Conservation (phyloP, 345 rosid genomes). For the Euclidium syriacum region DNA sequence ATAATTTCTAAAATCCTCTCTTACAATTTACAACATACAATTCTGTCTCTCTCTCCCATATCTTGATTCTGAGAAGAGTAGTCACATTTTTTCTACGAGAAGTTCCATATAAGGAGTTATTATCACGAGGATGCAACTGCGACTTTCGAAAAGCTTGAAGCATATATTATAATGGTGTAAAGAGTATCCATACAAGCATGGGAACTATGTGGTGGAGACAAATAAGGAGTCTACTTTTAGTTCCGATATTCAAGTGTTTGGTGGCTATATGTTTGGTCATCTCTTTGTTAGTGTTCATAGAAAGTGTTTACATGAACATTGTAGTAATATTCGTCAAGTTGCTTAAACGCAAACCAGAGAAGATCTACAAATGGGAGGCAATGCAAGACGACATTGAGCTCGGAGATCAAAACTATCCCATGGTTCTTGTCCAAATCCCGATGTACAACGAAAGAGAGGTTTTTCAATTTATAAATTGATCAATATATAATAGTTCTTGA, state of each 20-base stretch:
- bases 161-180: conserved; percentile 1
- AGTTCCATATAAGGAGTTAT: background rate
- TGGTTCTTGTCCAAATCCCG: conserved; percentile 37
- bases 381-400: conserved; percentile 45
- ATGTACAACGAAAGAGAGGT: conserved; percentile 39
- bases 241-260: conserved; percentile 38
- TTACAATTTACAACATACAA: background rate
- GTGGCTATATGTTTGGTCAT: conserved; percentile 45
- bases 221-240: conserved; percentile 35
- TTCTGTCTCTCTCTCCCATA: background rate
- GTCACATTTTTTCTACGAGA: background rate
- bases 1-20: background rate
- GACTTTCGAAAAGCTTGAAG: conserved; percentile 14
- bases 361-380: conserved; percentile 42
- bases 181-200: conserved; percentile 14
- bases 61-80: background rate
- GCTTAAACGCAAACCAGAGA: conserved; percentile 37
- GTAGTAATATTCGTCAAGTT: conserved; percentile 42
- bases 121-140: background rate
- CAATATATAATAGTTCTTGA: background rate
- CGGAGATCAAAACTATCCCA: conserved; percentile 33
- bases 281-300: conserved; percentile 47
- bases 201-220: conserved; percentile 33
- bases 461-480: background rate
- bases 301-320: conserved; percentile 48